Base-by-base conservation (phyloP, 2,329 filamentous ascomycete genomes). In the Fusarium buharicum region DNA sequence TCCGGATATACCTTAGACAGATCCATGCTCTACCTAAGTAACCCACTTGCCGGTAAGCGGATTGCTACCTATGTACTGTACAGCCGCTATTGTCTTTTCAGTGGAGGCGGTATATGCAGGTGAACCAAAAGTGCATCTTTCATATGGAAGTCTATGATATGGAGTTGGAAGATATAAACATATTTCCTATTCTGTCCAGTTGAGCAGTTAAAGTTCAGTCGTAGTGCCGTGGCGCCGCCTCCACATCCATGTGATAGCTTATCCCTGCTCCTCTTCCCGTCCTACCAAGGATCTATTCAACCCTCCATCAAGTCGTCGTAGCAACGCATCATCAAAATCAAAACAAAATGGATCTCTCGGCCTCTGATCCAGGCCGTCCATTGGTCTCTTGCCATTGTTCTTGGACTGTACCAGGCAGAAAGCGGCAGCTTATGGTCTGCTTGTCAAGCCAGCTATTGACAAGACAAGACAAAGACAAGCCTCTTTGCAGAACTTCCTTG, bases 401-500 rank as follows among this genome's bases (percentile, higher is more conserved):
- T 53, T 36, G 50, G 34, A 33, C 34, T 34, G 47, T 53, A 28
- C 51, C 45, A 50, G 55, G 62, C 39, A 27, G 51, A 65, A 65
- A 57, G 38, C 62, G 52, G 62, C 62, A 62, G 46, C 34, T 46
- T 45, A 45, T 40, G 44, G 17, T 33, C 48, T n/a, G 33, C 43
- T 16, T 50, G 24, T 20, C 28, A 20, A 34, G 22, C 36, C 17
- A 33, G 12, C 52, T 53, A 40, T 62, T 50, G 57, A 48, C 62
- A 54, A 22, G 41, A 48, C 47, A 18, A 49, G 30, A 14, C 14
- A 37, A 18, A 49, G 30, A 14, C 14, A 37, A 37, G 62, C 22
- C 38, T 65, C 38, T 56, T 34, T 45, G 38, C n/a, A 44, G 56
- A 65, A 37, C 30, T 39, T 61, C 43, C 51, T 64, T 39, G 28